Evolutionary conservation across 306 rosid species (phyloP), one percentile per base, ranked within the genome.

Genomic region (Canavalia gladiata): DNA sequence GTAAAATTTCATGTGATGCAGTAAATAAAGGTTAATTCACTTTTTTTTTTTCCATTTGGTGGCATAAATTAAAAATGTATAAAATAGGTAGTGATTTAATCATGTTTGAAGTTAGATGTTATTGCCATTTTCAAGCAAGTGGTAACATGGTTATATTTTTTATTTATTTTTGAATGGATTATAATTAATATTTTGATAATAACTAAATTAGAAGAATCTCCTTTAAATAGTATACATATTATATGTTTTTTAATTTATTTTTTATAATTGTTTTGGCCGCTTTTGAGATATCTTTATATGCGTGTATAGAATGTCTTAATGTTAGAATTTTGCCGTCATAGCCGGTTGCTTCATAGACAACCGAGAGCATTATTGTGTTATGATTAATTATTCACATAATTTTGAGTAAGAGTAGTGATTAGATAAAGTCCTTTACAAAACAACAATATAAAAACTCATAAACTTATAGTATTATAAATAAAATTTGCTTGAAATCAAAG

Each of bases 341-440:
- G 85, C 63, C 74, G 76, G 77, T 50, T 82, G 46, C 46, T 57
- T 82, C 69, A 41, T 34, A 11, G 37, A 47, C 81, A 68, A 68
- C 71, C 11, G 28, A 67, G 13, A 67, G 67, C 11, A 46, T 67
- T 65, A 41, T 65, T 3, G 34, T 9, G 73, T 43, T 43, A 9
- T 8, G 37, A 4, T 67, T 43, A 67, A 67, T 43, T 28, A 25
- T 43, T 67, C 8, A 43, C 39, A 8, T 67, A 28, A 67, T 25
- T 18, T 41, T 7, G 13, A 18, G 51, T 65, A 0, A n/a, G 13
- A 63, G 3, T 28, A 18, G 1, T 8, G 37, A 43, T 67, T 67
- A 25, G 72, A 7, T 8, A 28, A 42, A 67, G 4, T 8, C 18
- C 34, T 41, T n/a, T 28, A 25, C 8, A 8, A 9, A 43, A 25